Evolutionary conservation across 805 yeast species (phyloP).

Genomic region (Saccharomycopsis javanensis): DNA sequence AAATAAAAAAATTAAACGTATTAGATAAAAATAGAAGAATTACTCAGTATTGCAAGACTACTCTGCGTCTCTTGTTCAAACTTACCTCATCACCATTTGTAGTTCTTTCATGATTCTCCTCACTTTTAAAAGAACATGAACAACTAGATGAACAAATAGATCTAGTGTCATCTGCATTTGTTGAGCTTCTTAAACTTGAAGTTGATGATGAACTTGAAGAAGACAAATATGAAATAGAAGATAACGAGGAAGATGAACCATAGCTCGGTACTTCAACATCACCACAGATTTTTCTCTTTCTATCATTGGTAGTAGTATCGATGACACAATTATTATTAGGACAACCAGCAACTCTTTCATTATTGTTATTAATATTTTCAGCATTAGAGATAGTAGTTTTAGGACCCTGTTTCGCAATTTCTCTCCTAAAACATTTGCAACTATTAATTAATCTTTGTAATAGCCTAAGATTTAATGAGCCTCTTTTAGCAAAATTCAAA

Average conservation of each 20-base stretch:
- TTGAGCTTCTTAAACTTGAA: neutral
- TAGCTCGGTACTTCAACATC: constrained; percentile 1
- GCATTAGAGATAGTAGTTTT: too few species aligned
- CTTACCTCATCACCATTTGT: neutral
- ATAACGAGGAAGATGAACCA: neutral
- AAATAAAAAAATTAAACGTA: neutral
- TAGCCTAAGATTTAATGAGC: constrained; percentile 6
- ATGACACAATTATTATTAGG: neutral
- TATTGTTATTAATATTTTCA: neutral
- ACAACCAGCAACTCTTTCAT: neutral
- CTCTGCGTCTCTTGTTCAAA: neutral
- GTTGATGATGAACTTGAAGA: neutral
- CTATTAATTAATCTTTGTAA: constrained; percentile 11
- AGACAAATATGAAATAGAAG: neutral
- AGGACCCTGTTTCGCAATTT: neutral
- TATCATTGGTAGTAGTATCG: neutral
- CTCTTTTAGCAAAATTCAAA: constrained; percentile 15
- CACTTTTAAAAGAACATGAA: neutral
- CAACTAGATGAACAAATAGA: constrained; percentile 6
- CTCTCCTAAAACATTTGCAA: constrained; percentile 15
- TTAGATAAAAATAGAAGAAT: neutral
- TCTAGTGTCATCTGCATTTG: neutral
- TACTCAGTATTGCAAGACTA: neutral
- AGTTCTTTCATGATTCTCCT: neutral
- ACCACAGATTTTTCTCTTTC: neutral